phyloP scores from a whole-genome alignment of 495 filamentous ascomycete species.

The Daldinia loculata region DNA sequence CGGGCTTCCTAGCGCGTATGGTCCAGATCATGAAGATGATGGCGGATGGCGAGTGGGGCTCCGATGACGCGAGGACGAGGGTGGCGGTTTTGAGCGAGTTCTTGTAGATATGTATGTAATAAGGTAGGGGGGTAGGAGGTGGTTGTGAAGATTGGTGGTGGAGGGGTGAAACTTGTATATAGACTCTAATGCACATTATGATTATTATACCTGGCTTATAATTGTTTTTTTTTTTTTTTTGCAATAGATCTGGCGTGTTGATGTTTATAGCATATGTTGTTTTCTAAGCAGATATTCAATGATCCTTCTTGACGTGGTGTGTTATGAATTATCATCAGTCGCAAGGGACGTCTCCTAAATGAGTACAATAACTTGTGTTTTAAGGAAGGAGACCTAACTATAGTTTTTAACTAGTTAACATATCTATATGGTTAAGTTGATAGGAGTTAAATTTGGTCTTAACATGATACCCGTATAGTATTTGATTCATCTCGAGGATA shows the following conservation, averaged over 20 bases:
- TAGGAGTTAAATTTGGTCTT: too few relatives aligned
- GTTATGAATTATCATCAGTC: too few relatives aligned
- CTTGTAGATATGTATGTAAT: constrained; percentile 52
- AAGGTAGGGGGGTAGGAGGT: not conserved
- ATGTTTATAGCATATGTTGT: not conserved
- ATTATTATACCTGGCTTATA: not conserved
- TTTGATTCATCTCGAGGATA: too few relatives aligned
- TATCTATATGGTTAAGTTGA: too few relatives aligned
- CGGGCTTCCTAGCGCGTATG: constrained; percentile 56
- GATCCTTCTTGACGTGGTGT: too few relatives aligned
- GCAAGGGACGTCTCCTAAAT: too few relatives aligned
- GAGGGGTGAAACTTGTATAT: constrained; percentile 18
- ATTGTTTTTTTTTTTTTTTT: too few relatives aligned
- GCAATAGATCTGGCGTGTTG: not conserved
- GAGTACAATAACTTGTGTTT: too few relatives aligned
- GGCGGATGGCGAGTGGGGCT: constrained; percentile 60
- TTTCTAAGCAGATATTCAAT: too few relatives aligned
- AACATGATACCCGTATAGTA: too few relatives aligned
- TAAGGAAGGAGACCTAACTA: too few relatives aligned
- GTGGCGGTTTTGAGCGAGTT: constrained; percentile 65
- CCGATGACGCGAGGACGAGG: constrained; percentile 63
- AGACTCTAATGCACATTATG: constrained; percentile 17
- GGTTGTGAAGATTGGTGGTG: constrained; percentile 2
- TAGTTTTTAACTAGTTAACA: too few relatives aligned
- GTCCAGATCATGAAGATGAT: constrained; percentile 65